Base-by-base conservation (phyloP, 441 rosid genomes). In the Breynia disticha region DNA sequence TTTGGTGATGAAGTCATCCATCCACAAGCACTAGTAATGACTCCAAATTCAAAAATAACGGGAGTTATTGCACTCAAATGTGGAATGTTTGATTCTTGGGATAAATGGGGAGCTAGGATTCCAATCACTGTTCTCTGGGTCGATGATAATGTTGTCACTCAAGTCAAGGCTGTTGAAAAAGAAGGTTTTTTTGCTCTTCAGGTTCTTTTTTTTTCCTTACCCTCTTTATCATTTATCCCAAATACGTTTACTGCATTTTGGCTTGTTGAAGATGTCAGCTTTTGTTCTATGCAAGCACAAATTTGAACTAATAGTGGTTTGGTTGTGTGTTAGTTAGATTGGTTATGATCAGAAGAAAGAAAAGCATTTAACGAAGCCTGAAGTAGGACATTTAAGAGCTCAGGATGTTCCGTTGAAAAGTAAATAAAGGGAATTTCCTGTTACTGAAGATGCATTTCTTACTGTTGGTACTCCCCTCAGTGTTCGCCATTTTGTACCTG, bases 311-410 rank as follows among this genome's bases (percentile, higher is more conserved):
- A 59, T 70, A 32, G 59, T 52, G 56, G 58, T 54, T 57, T 68
- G 48, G 52, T 82, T 62, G 63, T 69, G 72, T 78, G 89, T 52
- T 78, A 66, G 76, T 72, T 71, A 93, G 97, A 78, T 89, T 52
- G 97, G 99, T 53, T 89, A 84, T 59, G 95, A 95, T 56, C 95
- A 87, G 68, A 93, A 93, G 88, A 93, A 93, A 67, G 81, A 75
- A 7, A 93, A 93, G 69, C 97, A 93, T 74, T 80, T 93, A 77
- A 84, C 82, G 0, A 86, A 80, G 72, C 95, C 99, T 19, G 95
- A 81, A 72, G 80, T 93, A 43, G 99, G 97, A 41, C 99, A 93
- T 80, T 93, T 89, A 59, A 87, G 99, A 76, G 93, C 93, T 70
- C 95, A 93, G 60, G 88, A 77, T 56, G 96, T 89, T 72, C 87